A percentile compares a stretch with the other conserved stretches of the same genome.
Evolutionary conservation across 306 rosid species (phyloP).

Genomic region (Cucurbita ficifolia): DNA sequence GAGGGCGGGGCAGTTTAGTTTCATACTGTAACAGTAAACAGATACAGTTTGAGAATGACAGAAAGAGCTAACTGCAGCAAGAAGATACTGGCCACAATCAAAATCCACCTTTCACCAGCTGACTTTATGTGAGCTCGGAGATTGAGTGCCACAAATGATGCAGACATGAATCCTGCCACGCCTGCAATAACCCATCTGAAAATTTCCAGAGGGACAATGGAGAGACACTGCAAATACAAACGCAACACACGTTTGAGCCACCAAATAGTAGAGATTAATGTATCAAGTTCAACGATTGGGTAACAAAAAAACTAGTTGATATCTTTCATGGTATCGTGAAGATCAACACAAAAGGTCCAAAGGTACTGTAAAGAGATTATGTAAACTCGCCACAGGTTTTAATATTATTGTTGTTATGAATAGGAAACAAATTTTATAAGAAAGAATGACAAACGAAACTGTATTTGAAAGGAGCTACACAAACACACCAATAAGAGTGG

Average conservation of each 20-base stretch:
- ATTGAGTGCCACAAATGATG: slow-evolving; percentile 78
- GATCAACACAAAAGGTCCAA: neutral
- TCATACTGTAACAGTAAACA: slow-evolving; percentile 68
- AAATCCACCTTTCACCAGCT: slow-evolving; percentile 85
- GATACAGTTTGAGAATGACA: slow-evolving; percentile 58
- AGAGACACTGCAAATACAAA: slow-evolving; percentile 62
- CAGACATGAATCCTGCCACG: slow-evolving; percentile 85
- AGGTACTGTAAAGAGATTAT: neutral
- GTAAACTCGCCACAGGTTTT: neutral
- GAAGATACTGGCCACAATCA: slow-evolving; percentile 83
- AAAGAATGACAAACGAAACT: neutral
- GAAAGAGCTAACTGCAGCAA: slow-evolving; percentile 84
- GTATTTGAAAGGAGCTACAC: neutral
- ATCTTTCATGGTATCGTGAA: neutral
- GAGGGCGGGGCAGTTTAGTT: slow-evolving; percentile 8
- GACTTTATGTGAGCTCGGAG: slow-evolving; percentile 82
- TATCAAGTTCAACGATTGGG: neutral
- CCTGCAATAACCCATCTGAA: slow-evolving; percentile 83
- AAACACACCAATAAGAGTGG: neutral
- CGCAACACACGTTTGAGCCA: slow-evolving; percentile 1
- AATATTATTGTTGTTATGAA: neutral
- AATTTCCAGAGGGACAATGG: slow-evolving; percentile 62
- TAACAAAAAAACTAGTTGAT: neutral
- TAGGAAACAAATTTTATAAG: neutral
- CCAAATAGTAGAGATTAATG: neutral